Percentiles rank a stretch among this genome's conserved stretches.
Conservation (phyloP, 768 basidiomycete genomes). For the Phaffia tasmanica region DNA sequence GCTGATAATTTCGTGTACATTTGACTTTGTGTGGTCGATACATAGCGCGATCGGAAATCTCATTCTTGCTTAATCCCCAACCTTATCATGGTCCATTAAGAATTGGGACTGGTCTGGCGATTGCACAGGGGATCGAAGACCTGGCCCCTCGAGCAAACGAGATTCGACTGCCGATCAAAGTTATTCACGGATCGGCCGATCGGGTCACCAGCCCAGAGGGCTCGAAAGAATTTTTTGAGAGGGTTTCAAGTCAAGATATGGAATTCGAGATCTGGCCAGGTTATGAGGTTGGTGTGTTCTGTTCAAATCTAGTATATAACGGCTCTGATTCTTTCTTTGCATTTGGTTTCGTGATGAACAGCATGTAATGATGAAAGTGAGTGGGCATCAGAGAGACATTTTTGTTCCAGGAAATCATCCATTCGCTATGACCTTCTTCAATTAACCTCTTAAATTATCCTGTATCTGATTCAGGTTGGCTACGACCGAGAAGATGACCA, state of each 20-base stretch:
- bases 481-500: slow-evolving; percentile 20
- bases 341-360: not conserved
- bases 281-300: slow-evolving; percentile 11
- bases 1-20: not conserved
- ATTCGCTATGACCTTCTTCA: too few species aligned
- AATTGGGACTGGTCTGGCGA: slow-evolving; percentile 16
- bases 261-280: slow-evolving; percentile 21
- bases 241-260: slow-evolving; percentile 7
- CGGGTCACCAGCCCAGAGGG: slow-evolving; percentile 16
- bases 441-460: too few species aligned
- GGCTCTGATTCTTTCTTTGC: not conserved
- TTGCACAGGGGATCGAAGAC: not conserved
- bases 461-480: not conserved
- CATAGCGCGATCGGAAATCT: slow-evolving; percentile 20
- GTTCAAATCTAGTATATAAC: not conserved
- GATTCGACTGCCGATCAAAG: slow-evolving; percentile 11
- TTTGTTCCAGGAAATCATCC: too few species aligned
- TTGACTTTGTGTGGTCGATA: not conserved
- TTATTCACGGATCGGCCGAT: slow-evolving; percentile 13
- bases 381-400: too few species aligned
- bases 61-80: slow-evolving; percentile 21
- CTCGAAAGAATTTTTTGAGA: slow-evolving; percentile 11
- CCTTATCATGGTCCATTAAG: slow-evolving; percentile 22
- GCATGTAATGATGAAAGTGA: slow-evolving; percentile 21
- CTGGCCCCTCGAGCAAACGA: not conserved